These are phyloP conservation scores for Chaetomium fimeti DNA, from an alignment of 495 filamentous ascomycete species.

Conservation along the genomic window DNA sequence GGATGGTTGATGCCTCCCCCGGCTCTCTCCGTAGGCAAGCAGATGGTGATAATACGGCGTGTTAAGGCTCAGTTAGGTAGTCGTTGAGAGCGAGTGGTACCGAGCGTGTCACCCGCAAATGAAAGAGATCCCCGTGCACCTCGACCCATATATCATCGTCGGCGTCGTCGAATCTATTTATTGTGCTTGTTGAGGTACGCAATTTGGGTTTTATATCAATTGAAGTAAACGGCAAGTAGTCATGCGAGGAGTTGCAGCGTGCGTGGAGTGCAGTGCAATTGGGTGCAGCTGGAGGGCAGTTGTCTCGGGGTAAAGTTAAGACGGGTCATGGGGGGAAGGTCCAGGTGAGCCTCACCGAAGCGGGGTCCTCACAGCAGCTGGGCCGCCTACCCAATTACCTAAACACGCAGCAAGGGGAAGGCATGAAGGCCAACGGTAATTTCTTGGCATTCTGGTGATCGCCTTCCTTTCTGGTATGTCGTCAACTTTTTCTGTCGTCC, in stretches of 20 bases:
- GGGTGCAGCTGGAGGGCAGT: no score
- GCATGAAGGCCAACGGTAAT: no score
- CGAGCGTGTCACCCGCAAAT: constrained; percentile 8
- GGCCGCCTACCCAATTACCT: constrained; percentile 12
- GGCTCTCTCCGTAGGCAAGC: background rate
- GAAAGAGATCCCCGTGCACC: constrained; percentile 9
- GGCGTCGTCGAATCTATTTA: background rate
- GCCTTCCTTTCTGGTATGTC: no score
- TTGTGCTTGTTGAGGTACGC: background rate
- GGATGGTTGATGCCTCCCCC: background rate
- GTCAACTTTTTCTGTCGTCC: no score
- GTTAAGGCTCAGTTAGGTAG: background rate
- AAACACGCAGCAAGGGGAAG: constrained; percentile 4
- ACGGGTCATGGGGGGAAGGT: background rate
- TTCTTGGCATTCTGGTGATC: constrained; percentile 2
- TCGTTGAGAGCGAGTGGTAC: background rate
- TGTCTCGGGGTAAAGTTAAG: background rate
- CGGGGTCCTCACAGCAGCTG: background rate
- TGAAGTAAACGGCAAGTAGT: background rate
- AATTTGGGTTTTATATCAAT: background rate
- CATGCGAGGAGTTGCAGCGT: background rate
- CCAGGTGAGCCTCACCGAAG: constrained; percentile 24
- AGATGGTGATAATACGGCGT: constrained; percentile 1
- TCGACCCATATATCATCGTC: constrained; percentile 1
- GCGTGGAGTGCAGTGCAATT: no score